Evolutionary conservation across 2,329 filamentous ascomycete genomes (phyloP).

Genomic region (Lithohypha guttulata): DNA sequence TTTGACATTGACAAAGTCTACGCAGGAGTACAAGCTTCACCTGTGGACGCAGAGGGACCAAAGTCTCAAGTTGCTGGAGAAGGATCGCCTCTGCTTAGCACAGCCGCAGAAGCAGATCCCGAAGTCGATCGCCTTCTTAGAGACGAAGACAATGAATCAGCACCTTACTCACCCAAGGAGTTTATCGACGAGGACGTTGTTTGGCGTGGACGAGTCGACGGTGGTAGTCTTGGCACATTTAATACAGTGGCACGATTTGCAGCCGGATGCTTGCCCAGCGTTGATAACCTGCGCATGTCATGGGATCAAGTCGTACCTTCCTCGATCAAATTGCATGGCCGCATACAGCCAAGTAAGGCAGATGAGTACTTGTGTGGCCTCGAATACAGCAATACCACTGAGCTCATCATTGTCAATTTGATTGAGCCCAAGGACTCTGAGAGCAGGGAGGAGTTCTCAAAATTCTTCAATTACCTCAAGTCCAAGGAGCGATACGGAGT

Average conservation of each 20-base stretch:
- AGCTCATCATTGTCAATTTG: slow-evolving; percentile 71
- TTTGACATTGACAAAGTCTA: slow-evolving; percentile 85
- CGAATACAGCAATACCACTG: slow-evolving; percentile 68
- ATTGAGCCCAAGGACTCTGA: slow-evolving; percentile 36
- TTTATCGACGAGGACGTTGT: slow-evolving; percentile 60
- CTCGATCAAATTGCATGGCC: slow-evolving; percentile 49
- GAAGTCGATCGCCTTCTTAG: slow-evolving; percentile 84
- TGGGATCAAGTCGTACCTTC: slow-evolving; percentile 70
- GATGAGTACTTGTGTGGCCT: slow-evolving; percentile 85
- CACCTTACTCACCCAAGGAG: slow-evolving; percentile 73
- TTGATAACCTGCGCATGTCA: slow-evolving; percentile 20
- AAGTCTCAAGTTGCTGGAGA: slow-evolving; percentile 37
- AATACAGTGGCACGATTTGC: slow-evolving; percentile 68
- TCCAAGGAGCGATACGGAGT: slow-evolving; percentile 78
- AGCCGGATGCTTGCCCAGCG: slow-evolving; percentile 57
- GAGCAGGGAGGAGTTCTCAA: slow-evolving; percentile 55
- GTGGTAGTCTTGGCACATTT: slow-evolving; percentile 69
- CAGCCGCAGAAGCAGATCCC: slow-evolving; percentile 52
- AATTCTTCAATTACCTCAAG: slow-evolving; percentile 79
- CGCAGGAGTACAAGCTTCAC: slow-evolving; percentile 53
- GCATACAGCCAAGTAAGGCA: slow-evolving; percentile 71
- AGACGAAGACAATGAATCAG: slow-evolving; percentile 69
- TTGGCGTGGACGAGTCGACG: slow-evolving; percentile 66
- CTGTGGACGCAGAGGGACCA: slow-evolving; percentile 28
- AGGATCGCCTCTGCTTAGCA: slow-evolving; percentile 26